These are phyloP conservation scores for Psilocybe tampanensis DNA, from an alignment of 768 basidiomycete species.

Conservation along the genomic window DNA sequence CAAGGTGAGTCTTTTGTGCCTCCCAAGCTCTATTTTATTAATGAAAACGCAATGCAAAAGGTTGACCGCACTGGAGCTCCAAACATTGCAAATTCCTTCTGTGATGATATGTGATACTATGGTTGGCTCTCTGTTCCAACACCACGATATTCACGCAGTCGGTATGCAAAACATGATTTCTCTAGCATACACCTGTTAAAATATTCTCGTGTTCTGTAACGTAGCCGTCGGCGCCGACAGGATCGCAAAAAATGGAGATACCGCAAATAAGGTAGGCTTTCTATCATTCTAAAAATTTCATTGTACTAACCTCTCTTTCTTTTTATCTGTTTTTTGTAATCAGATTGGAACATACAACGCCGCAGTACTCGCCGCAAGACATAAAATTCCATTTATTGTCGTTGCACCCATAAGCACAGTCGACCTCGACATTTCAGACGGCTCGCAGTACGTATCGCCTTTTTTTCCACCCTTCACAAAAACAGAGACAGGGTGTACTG, in stretches of 20 bases:
- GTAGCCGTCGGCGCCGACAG: constrained; percentile 86
- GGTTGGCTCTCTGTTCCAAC: constrained; percentile 94
- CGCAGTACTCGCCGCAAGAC: constrained; percentile 86
- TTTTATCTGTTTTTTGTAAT: not conserved
- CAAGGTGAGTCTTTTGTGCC: constrained; percentile 46
- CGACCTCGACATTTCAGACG: constrained; percentile 77
- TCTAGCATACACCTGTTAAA: not conserved
- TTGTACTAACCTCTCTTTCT: constrained; percentile 12
- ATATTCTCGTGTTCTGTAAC: not conserved
- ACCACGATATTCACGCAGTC: constrained; percentile 80
- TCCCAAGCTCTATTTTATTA: constrained; percentile 1
- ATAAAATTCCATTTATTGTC: constrained; percentile 89
- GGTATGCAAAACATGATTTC: constrained; percentile 42
- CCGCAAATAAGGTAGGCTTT: constrained; percentile 80
- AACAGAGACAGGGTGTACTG: not conserved
- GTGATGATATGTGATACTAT: constrained; percentile 98
- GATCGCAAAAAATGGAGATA: constrained; percentile 92
- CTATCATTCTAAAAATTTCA: not conserved
- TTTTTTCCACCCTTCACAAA: constrained; percentile 3
- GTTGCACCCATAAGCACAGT: constrained; percentile 93
- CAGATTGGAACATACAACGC: constrained; percentile 95
- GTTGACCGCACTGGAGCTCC: constrained; percentile 87
- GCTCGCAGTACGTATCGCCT: constrained; percentile 51
- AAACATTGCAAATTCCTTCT: constrained; percentile 80
- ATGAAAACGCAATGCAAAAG: constrained; percentile 36